phyloP scores from a whole-genome alignment of 1,139 yeast species.

The Pichia sp. region DNA sequence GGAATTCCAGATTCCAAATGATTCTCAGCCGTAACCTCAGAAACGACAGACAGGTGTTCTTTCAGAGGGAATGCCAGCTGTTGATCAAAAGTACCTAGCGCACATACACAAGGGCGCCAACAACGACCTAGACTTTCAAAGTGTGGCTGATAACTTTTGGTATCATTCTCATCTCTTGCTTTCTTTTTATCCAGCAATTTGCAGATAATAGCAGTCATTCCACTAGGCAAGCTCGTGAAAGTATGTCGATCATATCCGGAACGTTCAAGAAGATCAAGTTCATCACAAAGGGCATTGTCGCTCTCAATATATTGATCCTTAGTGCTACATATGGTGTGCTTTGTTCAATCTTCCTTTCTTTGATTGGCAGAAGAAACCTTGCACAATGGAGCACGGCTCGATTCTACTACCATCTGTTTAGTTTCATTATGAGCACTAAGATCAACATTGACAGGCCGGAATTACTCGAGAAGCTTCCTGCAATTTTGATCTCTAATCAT shows the following conservation, averaged over 20 bases:
- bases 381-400: slow-evolving; percentile 92
- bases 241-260: slow-evolving; percentile 20
- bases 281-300: slow-evolving; percentile 47
- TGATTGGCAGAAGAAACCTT: slow-evolving; percentile 68
- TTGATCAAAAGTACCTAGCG: too few relatives aligned
- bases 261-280: slow-evolving; percentile 34
- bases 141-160: slow-evolving; percentile 5
- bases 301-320: slow-evolving; percentile 44
- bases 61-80: too few relatives aligned
- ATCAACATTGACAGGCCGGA: slow-evolving; percentile 62
- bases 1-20: too few relatives aligned
- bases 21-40: too few relatives aligned
- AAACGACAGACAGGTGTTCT: too few relatives aligned
- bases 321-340: slow-evolving; percentile 72
- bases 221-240: slow-evolving; percentile 1
- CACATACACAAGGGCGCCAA: too few relatives aligned
- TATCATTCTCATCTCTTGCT: slow-evolving; percentile 5
- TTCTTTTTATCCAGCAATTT: slow-evolving; percentile 5
- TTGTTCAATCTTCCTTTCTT: slow-evolving; percentile 59
- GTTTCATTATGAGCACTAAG: slow-evolving; percentile 57
- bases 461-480: slow-evolving; percentile 53
- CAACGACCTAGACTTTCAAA: too few relatives aligned
- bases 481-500: slow-evolving; percentile 82
- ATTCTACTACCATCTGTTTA: slow-evolving; percentile 58
- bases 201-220: neutral